A percentile compares a stretch with the other conserved stretches of the same genome.
Conservation (phyloP, 2,329 filamentous ascomycete species). For the Nannizziopsis barbatae region DNA sequence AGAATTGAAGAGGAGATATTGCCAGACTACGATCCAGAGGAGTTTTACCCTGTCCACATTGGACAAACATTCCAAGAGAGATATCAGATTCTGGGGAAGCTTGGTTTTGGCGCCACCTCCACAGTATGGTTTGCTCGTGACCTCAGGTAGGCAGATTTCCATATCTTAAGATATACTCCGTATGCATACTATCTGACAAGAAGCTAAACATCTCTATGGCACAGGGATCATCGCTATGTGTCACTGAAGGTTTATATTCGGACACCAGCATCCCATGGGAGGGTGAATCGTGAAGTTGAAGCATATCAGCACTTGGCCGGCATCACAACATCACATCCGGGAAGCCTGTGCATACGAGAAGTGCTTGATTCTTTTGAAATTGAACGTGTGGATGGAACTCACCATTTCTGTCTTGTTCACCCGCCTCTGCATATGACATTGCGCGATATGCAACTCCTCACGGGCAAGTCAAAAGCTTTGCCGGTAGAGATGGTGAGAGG, state of each 20-base stretch:
- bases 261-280: slow-evolving; percentile 2
- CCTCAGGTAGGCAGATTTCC: slow-evolving; percentile 11
- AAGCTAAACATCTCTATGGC: slow-evolving; percentile 7
- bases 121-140: slow-evolving; percentile 20
- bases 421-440: slow-evolving; percentile 11
- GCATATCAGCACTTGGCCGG: not conserved
- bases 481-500: slow-evolving; percentile 10
- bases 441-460: slow-evolving; percentile 9
- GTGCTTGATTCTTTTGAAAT: slow-evolving; percentile 11
- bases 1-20: slow-evolving; percentile 15
- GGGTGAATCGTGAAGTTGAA: slow-evolving; percentile 3
- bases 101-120: slow-evolving; percentile 19
- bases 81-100: slow-evolving; percentile 19
- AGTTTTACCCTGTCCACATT: slow-evolving; percentile 14
- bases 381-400: slow-evolving; percentile 4
- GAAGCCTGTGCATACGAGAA: not conserved
- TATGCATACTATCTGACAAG: slow-evolving; percentile 3
- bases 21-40: slow-evolving; percentile 12
- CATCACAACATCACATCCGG: not conserved
- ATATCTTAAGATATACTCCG: not conserved
- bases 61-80: slow-evolving; percentile 13
- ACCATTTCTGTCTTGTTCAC: slow-evolving; percentile 11
- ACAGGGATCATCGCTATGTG: slow-evolving; percentile 5
- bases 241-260: slow-evolving; percentile 8
- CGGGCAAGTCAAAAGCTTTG: slow-evolving; percentile 4